Evolutionary conservation across 1,284 basidiomycete genomes (phyloP).

Genomic region (Melanopsichium pennsylvanicum): DNA sequence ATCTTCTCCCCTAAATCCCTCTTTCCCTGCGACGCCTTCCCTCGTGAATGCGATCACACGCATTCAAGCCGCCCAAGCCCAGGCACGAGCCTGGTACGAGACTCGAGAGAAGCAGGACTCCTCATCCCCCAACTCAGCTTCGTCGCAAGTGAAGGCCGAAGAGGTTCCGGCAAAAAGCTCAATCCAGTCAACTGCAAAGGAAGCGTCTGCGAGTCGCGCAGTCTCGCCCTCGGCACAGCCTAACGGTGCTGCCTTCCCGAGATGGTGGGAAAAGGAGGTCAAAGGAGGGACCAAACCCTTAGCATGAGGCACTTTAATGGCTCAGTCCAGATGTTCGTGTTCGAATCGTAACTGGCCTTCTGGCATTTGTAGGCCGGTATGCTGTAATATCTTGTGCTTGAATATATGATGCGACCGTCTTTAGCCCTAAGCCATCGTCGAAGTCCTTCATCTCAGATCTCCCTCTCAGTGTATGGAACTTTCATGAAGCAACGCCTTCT

Average conservation of each 20-base stretch:
- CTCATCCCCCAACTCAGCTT: not conserved
- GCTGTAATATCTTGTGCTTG: too few species aligned
- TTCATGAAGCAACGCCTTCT: not conserved
- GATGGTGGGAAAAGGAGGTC: slow-evolving; percentile 40
- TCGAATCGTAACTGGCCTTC: too few species aligned
- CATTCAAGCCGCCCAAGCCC: slow-evolving; percentile 56
- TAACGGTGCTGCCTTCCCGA: slow-evolving; percentile 13
- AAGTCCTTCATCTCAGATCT: too few species aligned
- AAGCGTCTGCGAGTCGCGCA: not conserved
- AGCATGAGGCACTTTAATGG: not conserved
- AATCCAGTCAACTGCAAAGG: not conserved
- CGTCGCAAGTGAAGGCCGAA: not conserved
- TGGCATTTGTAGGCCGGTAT: too few species aligned
- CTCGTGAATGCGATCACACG: slow-evolving; percentile 57
- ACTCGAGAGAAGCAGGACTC: slow-evolving; percentile 9
- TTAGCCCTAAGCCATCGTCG: too few species aligned
- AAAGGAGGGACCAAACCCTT: slow-evolving; percentile 13
- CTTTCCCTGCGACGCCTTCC: slow-evolving; percentile 51
- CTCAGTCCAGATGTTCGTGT: too few species aligned
- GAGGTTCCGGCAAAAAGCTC: not conserved
- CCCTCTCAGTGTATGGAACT: too few species aligned
- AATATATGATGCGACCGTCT: too few species aligned
- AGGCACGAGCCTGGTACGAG: slow-evolving; percentile 45
- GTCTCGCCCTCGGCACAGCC: not conserved
- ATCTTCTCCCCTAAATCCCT: slow-evolving; percentile 4